Base-by-base conservation (phyloP, 2,329 filamentous ascomycete genomes). In the Aspergillus transmontanensis region DNA sequence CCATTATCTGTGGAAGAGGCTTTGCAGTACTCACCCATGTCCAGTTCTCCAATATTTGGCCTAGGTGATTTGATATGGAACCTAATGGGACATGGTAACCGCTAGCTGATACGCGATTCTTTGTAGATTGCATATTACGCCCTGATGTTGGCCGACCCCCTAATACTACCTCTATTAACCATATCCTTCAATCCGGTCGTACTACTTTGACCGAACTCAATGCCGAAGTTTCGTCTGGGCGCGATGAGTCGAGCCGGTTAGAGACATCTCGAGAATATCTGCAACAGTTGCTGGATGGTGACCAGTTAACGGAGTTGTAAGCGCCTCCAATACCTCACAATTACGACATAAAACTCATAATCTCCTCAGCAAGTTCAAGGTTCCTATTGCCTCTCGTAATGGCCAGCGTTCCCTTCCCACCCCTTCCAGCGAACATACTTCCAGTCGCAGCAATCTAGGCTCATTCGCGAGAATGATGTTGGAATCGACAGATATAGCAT, bases 261-360 rank as follows among this genome's bases (percentile, higher is more conserved):
- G 89, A 91, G 69, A 87, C 89, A 69, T 90, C 89, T 12, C 83
- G 94, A 53, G 85, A 90, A 69, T 89, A 94, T 75, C 83, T 97
- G 34, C 86, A 92, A 62, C 87, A 89, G 66, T 85, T 96, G 46
- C 78, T 97, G 61, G 88, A 89, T 72, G 85, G 88, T 1, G 86
- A 89, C n/a, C 88, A 89, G 64, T 81, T 80, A 67, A 80, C 79
- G 6, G 76, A 81, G 71, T 80, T 80, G 79, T 81, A 71, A 72
- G 76, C 57, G 26, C 45, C 50, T 19, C 36, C 32, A n/a, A 48
- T 53, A 55, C 57, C 60, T 61, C 57, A 58, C 36, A 57, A 23
- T 63, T 50, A 57, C 32, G 55, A 51, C 58, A 58, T 50, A 10
- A 48, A 57, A 41, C 62, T 72, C 43, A 71, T 63, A 48, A 63